Base-by-base conservation (phyloP, 371 early-diverging fungal species). In the Choanephora cucurbitarum region DNA sequence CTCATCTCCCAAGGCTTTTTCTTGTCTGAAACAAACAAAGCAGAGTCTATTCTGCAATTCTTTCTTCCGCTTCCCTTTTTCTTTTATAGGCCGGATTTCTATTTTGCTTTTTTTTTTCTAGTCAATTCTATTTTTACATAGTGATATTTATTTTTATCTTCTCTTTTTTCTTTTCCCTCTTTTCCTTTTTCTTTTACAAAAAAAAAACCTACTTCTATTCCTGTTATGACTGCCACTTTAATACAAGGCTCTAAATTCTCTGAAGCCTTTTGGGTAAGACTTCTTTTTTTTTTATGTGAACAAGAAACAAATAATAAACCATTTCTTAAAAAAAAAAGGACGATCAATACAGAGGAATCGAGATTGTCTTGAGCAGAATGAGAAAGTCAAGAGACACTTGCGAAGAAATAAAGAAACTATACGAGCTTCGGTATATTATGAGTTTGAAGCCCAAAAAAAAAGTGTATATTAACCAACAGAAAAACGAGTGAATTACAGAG, bases 311-410 rank as follows among this genome's bases (percentile, higher is more conserved):
- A 15, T 39, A 22, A 23, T 28, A 9, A 24, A 5, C 7, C 1
- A 45, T 49, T 49, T 43, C n/a, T n/a, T n/a, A n/a, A n/a, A n/a
- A n/a, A n/a, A 3, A 18, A 18, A 51, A 69, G 69, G 69, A 64
- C 32, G 58, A 58, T 15, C 37, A 65, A 11, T 44, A 58, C 17
- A 56, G 55, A 55, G 69, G 69, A 14, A 55, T 58, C 0, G 69
- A 69, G 24, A 51, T 69, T 40, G 24, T 69, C 17, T 24, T 49
- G 9, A 58, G 40, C 32, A 52, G 57, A 13, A 41, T 69, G 48
- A 40, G 66, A 55, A 58, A 53, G n/a, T 65, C 69, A 46, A 69
- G 57, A 52, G 61, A 69, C n/a, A 69, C 69, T 15, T 58, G 65
- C 18, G 66, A 69, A 61, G 66, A 69, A 32, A 51, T 69, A 11